Percentiles rank a stretch among this genome's conserved stretches.
These are phyloP conservation scores for Ascomycota sp. DNA, from an alignment of 2,329 filamentous ascomycete genomes.

Conservation along the genomic window DNA sequence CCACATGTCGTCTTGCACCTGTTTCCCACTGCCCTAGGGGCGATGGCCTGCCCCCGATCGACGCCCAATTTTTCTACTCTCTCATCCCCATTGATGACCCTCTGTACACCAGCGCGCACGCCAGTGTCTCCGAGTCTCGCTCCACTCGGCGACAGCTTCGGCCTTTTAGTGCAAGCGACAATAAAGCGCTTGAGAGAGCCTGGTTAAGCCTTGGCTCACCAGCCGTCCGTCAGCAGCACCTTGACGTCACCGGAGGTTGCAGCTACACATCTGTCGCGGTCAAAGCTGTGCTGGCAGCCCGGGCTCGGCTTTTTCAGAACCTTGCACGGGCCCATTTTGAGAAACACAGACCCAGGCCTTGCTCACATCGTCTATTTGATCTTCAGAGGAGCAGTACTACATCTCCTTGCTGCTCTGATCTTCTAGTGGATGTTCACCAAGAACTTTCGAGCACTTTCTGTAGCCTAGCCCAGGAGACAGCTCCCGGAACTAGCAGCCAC, in stretches of 20 bases:
- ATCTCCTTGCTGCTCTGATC: constrained; percentile 25
- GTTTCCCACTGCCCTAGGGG: constrained; percentile 16
- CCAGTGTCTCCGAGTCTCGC: constrained; percentile 26
- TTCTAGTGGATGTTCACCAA: constrained; percentile 22
- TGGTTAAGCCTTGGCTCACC: constrained; percentile 41
- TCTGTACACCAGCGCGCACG: constrained; percentile 39
- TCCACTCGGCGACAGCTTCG: constrained; percentile 39
- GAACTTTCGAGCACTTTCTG: constrained; percentile 28
- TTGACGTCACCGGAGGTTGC: constrained; percentile 8
- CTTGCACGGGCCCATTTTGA: constrained; percentile 24
- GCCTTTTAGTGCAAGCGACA: constrained; percentile 61
- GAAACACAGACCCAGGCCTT: constrained; percentile 16
- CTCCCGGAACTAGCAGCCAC: constrained; percentile 19
- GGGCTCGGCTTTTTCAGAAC: constrained; percentile 17
- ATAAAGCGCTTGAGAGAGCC: constrained; percentile 53
- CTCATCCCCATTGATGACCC: constrained; percentile 70
- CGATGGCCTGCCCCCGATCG: constrained; percentile 33
- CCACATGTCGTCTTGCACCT: constrained; percentile 34
- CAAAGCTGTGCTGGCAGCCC: constrained; percentile 4
- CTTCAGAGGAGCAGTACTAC: constrained; percentile 16
- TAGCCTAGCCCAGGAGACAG: constrained; percentile 19
- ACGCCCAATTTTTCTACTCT: constrained; percentile 65
- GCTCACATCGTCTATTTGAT: not conserved
- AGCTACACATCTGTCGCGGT: constrained; percentile 11
- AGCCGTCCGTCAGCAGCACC: constrained; percentile 25